Percentiles rank a stretch among this genome's conserved stretches.
phyloP scores from a whole-genome alignment of 2,329 filamentous ascomycete genomes.

The Diaporthe sp. region DNA sequence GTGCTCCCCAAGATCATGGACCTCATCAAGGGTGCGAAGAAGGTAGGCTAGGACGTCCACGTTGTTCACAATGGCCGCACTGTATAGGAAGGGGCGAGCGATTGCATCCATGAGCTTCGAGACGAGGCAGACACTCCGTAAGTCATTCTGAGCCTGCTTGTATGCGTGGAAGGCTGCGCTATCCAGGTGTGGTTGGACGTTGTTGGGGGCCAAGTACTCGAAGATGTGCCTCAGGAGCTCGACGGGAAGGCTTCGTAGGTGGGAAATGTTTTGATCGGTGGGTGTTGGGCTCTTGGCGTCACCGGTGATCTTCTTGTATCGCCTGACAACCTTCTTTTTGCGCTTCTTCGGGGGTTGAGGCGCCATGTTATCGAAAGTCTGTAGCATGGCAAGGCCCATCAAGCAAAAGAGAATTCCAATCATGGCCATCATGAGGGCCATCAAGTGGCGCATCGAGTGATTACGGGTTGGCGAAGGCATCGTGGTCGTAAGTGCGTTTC shows the following conservation, averaged over 20 bases:
- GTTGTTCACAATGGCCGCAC: too few relatives aligned
- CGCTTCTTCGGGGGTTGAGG: too few relatives aligned
- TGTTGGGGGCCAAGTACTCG: not conserved
- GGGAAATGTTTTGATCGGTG: not conserved
- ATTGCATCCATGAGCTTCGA: not conserved
- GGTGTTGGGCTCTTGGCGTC: too few relatives aligned
- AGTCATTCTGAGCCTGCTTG: not conserved
- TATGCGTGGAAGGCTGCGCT: not conserved
- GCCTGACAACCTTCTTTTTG: too few relatives aligned
- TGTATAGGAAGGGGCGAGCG: too few relatives aligned
- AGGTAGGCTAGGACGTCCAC: too few relatives aligned
- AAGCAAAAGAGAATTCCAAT: too few relatives aligned
- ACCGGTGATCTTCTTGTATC: too few relatives aligned
- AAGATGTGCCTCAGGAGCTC: not conserved
- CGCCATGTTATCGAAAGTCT: too few relatives aligned
- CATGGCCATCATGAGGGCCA: not conserved
- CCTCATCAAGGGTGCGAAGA: too few relatives aligned
- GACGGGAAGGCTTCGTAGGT: not conserved
- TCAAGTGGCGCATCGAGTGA: not conserved
- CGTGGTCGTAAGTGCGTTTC: not conserved
- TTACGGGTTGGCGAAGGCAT: not conserved
- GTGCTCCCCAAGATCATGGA: too few relatives aligned
- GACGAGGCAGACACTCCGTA: not conserved
- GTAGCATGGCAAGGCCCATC: too few relatives aligned
- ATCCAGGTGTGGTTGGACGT: not conserved